phyloP scores from a whole-genome alignment of 176 grass and related monocot species.

The Hyparrhenia diplandra region DNA sequence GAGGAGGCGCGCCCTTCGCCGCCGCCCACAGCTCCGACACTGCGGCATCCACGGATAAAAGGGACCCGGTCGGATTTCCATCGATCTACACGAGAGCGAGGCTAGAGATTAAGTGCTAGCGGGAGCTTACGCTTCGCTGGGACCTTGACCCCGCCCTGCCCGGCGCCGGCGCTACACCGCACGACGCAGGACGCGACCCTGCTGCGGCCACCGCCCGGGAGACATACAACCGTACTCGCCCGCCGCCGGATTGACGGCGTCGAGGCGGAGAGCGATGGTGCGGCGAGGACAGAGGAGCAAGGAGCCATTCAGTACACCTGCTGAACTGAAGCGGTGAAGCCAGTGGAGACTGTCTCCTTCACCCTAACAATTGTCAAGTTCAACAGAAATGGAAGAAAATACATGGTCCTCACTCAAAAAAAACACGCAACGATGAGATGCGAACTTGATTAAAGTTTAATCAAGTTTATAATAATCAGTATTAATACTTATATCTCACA shows the following conservation, averaged over 20 bases:
- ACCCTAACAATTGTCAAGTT: too few relatives aligned
- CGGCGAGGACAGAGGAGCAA: background rate
- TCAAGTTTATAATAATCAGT: too few relatives aligned
- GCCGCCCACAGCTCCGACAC: constrained; percentile 62
- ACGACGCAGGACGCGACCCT: background rate
- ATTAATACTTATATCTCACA: too few relatives aligned
- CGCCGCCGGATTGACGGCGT: background rate
- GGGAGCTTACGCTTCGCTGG: constrained; percentile 27
- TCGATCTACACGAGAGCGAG: background rate
- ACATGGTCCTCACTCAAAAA: too few relatives aligned
- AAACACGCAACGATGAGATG: too few relatives aligned
- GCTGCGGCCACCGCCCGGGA: background rate
- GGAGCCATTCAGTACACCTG: background rate
- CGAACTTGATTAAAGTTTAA: too few relatives aligned
- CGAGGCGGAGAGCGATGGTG: background rate
- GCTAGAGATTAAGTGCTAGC: background rate
- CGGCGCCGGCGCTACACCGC: constrained; percentile 27
- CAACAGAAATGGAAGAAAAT: too few relatives aligned
- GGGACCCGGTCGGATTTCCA: too few relatives aligned
- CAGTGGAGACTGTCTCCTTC: background rate
- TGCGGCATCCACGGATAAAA: background rate
- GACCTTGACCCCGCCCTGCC: constrained; percentile 1
- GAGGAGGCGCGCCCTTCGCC: constrained; percentile 52
- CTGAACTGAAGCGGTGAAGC: too few relatives aligned
- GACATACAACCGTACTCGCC: background rate